A percentile compares a stretch with the other conserved stretches of the same genome.
These are phyloP conservation scores for Brassica carinata DNA, from an alignment of 345 rosid species.

Conservation along the genomic window DNA sequence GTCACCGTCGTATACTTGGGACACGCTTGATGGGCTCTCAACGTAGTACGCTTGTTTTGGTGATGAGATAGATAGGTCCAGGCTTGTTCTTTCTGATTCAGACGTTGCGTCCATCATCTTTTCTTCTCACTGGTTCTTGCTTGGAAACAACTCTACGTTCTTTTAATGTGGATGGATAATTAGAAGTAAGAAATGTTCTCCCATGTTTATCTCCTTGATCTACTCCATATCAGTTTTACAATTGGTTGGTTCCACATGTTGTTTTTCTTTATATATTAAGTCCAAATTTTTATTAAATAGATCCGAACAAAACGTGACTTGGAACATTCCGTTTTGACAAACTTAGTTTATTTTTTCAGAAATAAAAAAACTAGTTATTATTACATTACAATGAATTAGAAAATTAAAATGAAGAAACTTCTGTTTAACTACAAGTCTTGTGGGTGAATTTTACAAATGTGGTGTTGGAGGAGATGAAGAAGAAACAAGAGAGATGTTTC, in stretches of 20 bases:
- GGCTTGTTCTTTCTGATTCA: conserved; percentile 74
- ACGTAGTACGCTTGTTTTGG: conserved; percentile 74
- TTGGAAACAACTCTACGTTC: not conserved
- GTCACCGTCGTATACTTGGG: conserved; percentile 67
- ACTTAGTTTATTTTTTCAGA: not conserved
- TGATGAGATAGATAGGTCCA: conserved; percentile 73
- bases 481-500: conserved; percentile 52
- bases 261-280: not conserved
- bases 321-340: conserved; percentile 9
- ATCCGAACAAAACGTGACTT: conserved; percentile 12
- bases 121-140: not conserved
- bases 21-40: conserved; percentile 80
- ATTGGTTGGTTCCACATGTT: conserved; percentile 5
- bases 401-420: not conserved
- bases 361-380: not conserved
- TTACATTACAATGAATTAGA: not conserved
- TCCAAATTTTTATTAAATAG: conserved; percentile 4
- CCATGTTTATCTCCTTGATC: conserved; percentile 10
- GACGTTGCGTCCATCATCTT: conserved; percentile 61
- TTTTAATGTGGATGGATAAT: not conserved
- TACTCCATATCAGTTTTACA: conserved; percentile 12
- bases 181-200: conserved; percentile 22
- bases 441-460: conserved; percentile 24
- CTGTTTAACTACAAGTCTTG: conserved; percentile 17
- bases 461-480: not conserved